A percentile compares a stretch with the other conserved stretches of the same genome.
phyloP scores from a whole-genome alignment of 2,329 filamentous ascomycete genomes.

The Botryosphaeria dothidea region DNA sequence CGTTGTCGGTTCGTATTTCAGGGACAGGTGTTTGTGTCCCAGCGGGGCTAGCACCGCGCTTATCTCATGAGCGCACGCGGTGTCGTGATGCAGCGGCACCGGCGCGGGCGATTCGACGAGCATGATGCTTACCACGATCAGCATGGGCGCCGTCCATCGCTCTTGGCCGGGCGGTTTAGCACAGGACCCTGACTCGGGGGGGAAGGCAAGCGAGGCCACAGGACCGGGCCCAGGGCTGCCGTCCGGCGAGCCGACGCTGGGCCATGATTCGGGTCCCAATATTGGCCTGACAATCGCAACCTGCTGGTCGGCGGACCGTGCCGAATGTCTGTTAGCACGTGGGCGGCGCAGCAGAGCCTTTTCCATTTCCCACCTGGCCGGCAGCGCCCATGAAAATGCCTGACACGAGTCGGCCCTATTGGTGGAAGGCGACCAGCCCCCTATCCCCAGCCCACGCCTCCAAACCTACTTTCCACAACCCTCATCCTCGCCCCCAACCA shows the following conservation, averaged over 20 bases:
- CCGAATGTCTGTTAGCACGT: background rate
- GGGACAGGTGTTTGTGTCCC: background rate
- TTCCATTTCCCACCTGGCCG: background rate
- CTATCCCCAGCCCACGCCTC: background rate
- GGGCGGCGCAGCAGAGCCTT: background rate
- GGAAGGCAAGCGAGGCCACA: background rate
- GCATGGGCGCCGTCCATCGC: background rate
- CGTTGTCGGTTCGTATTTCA: background rate
- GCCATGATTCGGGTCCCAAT: background rate
- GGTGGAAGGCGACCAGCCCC: background rate
- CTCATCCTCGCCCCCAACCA: background rate
- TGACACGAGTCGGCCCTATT: slow-evolving; percentile 10
- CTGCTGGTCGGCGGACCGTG: background rate
- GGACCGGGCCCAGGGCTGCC: background rate
- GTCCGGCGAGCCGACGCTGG: background rate
- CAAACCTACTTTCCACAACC: background rate
- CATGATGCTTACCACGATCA: background rate
- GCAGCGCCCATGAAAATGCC: background rate
- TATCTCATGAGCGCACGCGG: background rate
- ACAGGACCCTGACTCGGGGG: background rate
- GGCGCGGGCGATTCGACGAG: background rate
- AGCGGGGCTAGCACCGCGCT: background rate
- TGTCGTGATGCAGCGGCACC: background rate
- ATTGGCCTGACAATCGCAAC: background rate
- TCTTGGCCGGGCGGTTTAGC: background rate